Conservation (phyloP, 2,329 filamentous ascomycete species). For the Onygenales sp. region DNA sequence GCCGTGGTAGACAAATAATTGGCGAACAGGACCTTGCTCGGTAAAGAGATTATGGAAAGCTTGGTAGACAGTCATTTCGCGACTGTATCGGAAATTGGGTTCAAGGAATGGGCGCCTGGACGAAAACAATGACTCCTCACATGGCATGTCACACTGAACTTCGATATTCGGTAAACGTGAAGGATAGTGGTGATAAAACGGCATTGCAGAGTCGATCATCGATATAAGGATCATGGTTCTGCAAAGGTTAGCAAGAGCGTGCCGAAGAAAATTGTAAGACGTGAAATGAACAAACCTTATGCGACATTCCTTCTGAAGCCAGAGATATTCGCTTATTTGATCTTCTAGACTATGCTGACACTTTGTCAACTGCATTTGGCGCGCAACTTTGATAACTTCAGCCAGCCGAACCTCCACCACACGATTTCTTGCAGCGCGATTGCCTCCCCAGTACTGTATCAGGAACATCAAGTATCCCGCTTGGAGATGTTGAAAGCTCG, state of each 20-base stretch:
- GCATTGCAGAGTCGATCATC: conserved; percentile 35
- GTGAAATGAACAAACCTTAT: conserved; percentile 25
- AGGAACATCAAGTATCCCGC: conserved; percentile 33
- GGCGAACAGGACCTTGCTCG: conserved; percentile 11
- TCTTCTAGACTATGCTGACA: conserved; percentile 30
- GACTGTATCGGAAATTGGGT: conserved; percentile 27
- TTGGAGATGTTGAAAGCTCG: conserved; percentile 32
- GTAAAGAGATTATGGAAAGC: conserved; percentile 33
- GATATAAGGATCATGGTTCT: conserved; percentile 33
- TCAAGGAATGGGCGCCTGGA: conserved; percentile 34
- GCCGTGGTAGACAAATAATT: conserved; percentile 5
- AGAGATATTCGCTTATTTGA: conserved; percentile 27
- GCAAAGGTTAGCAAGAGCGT: not conserved
- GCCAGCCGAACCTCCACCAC: conserved; percentile 36
- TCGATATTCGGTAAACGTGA: conserved; percentile 31
- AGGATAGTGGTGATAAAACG: conserved; percentile 37
- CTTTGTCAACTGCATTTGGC: conserved; percentile 29
- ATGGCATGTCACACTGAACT: conserved; percentile 36
- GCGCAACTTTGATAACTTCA: conserved; percentile 32
- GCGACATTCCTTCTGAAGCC: conserved; percentile 36
- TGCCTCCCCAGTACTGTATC: conserved; percentile 37
- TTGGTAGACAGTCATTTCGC: conserved; percentile 27
- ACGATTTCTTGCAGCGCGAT: conserved; percentile 27
- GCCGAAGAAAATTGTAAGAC: not conserved
- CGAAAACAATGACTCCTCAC: conserved; percentile 30